Base-by-base conservation (phyloP, 2,329 filamentous ascomycete genomes). In the Epichloe brachyelytri region DNA sequence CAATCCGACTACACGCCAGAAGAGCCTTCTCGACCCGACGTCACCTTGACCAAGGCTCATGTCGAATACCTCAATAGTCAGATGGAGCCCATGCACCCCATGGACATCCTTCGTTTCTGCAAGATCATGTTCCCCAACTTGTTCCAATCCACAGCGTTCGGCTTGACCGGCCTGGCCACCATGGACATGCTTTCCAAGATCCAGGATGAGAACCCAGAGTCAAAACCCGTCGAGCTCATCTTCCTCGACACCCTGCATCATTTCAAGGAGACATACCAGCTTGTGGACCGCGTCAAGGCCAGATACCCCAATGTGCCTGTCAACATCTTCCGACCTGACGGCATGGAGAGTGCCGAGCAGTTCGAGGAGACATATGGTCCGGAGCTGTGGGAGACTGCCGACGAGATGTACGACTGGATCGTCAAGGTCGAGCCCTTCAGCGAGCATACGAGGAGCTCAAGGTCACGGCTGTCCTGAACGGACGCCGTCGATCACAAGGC, bases 341-440 rank as follows among this genome's bases (percentile, higher is more conserved):
- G 85, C 48, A 79, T 79, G 61, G 78, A 85, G 51, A 89, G 78
- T 0, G 76, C 79, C 17, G 78, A 79, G 48, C 84, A 95, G 57
- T 96, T 98, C 63, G 85, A 88, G 65, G 73, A 78, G 55, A 83
- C 81, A 62, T 88, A 96, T 64, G 93, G 93, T 62, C 75, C 83
- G 64, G 80, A 81, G 58, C 73, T 97, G 46, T 98, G 90, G 83
- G 86, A 95, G 65, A 79, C 75, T 34, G 85, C 93, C 57, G 79
- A 89, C 47, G 87, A 96, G 63, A 79, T 91, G 62, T 98, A 98
- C 71, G 93, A 98, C 76, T 97, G 88, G 77, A 77, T 93, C 56
- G 93, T 90, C 71, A 98, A 98, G 75, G 93, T 98, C 46, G 93
- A 98, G 75, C 93, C 93, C 88, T 90, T 51, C 84, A 95, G 71